Base-by-base conservation (phyloP, 148 eudicot species). In the Selenicereus undatus region DNA sequence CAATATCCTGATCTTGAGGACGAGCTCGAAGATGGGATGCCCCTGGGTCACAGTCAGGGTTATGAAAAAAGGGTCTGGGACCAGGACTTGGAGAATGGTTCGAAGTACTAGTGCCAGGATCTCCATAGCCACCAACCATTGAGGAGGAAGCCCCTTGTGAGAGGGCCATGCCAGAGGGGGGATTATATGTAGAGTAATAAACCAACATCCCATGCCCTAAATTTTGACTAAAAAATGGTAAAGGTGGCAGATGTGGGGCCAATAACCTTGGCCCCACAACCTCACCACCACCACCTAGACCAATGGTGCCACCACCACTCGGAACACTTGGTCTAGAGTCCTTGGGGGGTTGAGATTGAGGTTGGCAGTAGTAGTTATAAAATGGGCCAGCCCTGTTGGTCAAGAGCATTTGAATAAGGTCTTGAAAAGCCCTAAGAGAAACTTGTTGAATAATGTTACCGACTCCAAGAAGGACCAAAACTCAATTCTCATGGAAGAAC, bases 371-470 rank as follows among this genome's bases (percentile, higher is more conserved):
- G 7, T 75, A 29, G 36, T 68, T 22, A 27, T 20, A 21, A 22
- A 48, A 32, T 27, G 76, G 26, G 24, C 20, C 42, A 8, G 76
- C 69, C 80, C 50, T 76, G 43, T 58, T 60, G 0, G 73, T 27
- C 3, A 74, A 29, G 16, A 76, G 21, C 13, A 84, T 13, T 35
- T 51, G 24, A 14, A 87, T 77, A 17, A 87, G 71, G 51, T 87
- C 89, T 58, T 75, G 56, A n/a, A 87, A 87, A 36, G 86, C 87
- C 30, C 85, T 80, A 65, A 64, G 45, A 75, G 86, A 87, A 71
- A 78, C 74, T 17, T 75, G 45, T 27, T 81, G 51, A 8, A 87
- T 30, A 6, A 81, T 76, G 50, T 81, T 79, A 22, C 69, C 77
- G 12, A 87, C 60, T 10, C 78, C 84, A n/a, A 30, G 17, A 0